Evolutionary conservation across 495 filamentous ascomycete species (phyloP).

Genomic region (Penicillium nucicola): DNA sequence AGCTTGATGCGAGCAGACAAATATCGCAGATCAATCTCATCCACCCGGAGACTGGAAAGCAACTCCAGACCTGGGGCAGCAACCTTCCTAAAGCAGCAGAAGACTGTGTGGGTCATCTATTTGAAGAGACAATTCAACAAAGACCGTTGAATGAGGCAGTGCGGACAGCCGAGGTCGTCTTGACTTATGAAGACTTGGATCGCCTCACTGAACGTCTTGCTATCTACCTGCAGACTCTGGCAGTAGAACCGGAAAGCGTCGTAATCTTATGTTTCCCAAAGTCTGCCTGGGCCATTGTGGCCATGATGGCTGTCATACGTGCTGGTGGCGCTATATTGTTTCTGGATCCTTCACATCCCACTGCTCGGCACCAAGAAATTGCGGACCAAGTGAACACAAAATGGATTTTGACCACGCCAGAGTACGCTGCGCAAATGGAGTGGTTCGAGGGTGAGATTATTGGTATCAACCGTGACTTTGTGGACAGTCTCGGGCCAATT

Average conservation of each 20-base stretch:
- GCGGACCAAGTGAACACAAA: slow-evolving; percentile 45
- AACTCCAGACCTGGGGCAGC: background rate
- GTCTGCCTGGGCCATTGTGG: slow-evolving; percentile 35
- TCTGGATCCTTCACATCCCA: slow-evolving; percentile 45
- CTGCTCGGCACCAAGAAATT: slow-evolving; percentile 44
- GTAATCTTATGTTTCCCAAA: slow-evolving; percentile 38
- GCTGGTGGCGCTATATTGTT: slow-evolving; percentile 46
- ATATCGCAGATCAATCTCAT: background rate
- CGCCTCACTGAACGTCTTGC: slow-evolving; percentile 20
- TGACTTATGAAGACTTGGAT: background rate
- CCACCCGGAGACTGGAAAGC: background rate
- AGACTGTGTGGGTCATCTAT: background rate
- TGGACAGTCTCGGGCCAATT: background rate
- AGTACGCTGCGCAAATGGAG: background rate
- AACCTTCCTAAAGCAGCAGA: background rate
- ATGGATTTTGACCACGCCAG: slow-evolving; percentile 27
- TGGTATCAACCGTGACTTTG: background rate
- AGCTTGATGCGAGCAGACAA: background rate
- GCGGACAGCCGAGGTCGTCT: background rate
- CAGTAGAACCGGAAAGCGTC: slow-evolving; percentile 15
- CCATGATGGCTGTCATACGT: slow-evolving; percentile 42
- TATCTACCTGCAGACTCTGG: slow-evolving; percentile 7
- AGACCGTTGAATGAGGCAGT: background rate
- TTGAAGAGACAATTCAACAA: background rate
- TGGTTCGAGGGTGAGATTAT: background rate